Conservation (phyloP, 495 filamentous ascomycete genomes). For the Aspergillus sclerotioniger region DNA sequence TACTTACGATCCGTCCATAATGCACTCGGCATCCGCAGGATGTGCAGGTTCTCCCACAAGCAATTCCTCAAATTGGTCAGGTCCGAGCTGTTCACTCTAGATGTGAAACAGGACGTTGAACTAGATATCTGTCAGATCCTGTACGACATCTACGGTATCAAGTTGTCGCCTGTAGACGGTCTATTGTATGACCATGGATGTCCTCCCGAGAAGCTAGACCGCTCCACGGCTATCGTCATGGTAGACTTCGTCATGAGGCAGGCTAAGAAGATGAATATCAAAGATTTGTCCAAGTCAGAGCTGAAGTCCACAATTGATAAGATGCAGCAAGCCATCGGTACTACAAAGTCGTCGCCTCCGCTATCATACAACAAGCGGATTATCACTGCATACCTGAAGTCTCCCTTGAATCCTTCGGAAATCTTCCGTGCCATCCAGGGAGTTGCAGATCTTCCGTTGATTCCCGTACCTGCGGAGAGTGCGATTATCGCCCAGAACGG, state of each 20-base stretch:
- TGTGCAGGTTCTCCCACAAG: constrained; percentile 81
- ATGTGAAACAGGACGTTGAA: constrained; percentile 67
- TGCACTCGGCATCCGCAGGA: constrained; percentile 78
- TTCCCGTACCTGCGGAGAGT: constrained; percentile 48
- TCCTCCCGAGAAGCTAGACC: constrained; percentile 70
- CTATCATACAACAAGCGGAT: constrained; percentile 73
- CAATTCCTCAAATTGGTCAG: constrained; percentile 87
- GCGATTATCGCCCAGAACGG: constrained; percentile 71
- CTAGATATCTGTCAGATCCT: constrained; percentile 80
- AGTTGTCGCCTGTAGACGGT: constrained; percentile 65
- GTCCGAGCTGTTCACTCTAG: constrained; percentile 66
- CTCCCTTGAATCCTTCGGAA: constrained; percentile 77
- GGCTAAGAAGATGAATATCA: constrained; percentile 80
- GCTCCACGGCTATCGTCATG: constrained; percentile 69
- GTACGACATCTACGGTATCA: constrained; percentile 84
- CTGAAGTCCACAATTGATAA: constrained; percentile 85
- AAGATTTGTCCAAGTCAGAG: constrained; percentile 86
- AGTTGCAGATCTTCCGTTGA: constrained; percentile 59
- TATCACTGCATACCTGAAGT: constrained; percentile 71
- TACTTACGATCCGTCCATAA: constrained; percentile 78
- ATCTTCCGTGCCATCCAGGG: constrained; percentile 77
- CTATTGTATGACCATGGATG: constrained; percentile 75
- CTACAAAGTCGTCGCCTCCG: constrained; percentile 63
- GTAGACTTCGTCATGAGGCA: constrained; percentile 79
- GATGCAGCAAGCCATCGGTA: constrained; percentile 71